Base-by-base conservation (phyloP, 139 green algal species). In the Micractinium sp. region DNA sequence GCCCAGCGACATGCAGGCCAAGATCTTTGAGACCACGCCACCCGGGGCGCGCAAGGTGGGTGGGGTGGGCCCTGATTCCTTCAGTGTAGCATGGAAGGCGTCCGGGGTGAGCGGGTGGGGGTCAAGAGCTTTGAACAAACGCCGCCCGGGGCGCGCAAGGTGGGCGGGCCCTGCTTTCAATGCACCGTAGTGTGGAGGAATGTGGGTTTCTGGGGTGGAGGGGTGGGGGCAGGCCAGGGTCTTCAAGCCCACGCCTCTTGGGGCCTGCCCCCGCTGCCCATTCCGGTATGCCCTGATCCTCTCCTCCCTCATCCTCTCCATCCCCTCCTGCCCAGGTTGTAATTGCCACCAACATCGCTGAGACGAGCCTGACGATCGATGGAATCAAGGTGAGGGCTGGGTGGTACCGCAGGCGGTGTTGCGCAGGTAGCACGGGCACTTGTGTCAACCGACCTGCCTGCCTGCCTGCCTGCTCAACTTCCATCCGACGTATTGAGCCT, bases 271-370 rank as follows among this genome's bases (percentile, higher is more conserved):
- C 47, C 9, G 47, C 47, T 56, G n/a, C n/a, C n/a, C n/a, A 5
- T 56, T 5, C 47, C 47, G 47, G 47, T 56, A 5, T 16, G 47
- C 47, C 9, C 47, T 56, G 47, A 16, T 9, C 9, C 47, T 16
- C 47, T 9, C 47, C 47, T 56, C 47, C 47, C 47, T 56, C 9
- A 5, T 56, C 9, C 27, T 47, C 74, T 33, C 36, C 31, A 13
- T 80, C 16, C 36, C 74, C 27, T 38, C 29, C 27, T 3, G 15
- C 20, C 14, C 82, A 86, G 82, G 82, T 86, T 19, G 98, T 99
- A 36, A 92, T 99, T 81, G 98, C 98, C 39, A 99, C 98, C 83
- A 99, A 99, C 95, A 99, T 99, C 88, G 97, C 97, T 0, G 98
- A 99, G 94, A 99, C 98, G 0, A 97, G 91, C 0, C 92, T 99